Evolutionary conservation across 768 basidiomycete genomes (phyloP).

Genomic region (Lepiota brunneoincarnata): DNA sequence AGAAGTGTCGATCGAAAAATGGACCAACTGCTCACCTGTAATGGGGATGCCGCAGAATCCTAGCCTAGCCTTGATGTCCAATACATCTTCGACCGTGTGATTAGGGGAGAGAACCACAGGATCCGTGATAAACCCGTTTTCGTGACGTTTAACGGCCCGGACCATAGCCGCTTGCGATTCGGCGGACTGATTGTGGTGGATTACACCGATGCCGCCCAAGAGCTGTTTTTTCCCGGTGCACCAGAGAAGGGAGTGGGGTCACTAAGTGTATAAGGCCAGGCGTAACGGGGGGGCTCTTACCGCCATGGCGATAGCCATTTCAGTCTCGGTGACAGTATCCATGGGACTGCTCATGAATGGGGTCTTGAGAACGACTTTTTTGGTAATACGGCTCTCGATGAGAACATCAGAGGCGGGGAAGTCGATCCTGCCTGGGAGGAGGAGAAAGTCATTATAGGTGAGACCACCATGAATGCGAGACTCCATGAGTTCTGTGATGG

Average conservation of each 20-base stretch:
- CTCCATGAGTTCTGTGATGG: slow-evolving; percentile 85
- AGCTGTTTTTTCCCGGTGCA: slow-evolving; percentile 46
- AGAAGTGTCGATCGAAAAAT: not conserved
- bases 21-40: slow-evolving; percentile 68
- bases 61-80: slow-evolving; percentile 86
- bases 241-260: slow-evolving; percentile 16
- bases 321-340: slow-evolving; percentile 97
- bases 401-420: slow-evolving; percentile 80
- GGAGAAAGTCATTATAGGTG: slow-evolving; percentile 96
- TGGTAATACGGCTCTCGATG: slow-evolving; percentile 85
- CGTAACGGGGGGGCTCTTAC: slow-evolving; percentile 42
- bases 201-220: slow-evolving; percentile 95
- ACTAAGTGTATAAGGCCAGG: slow-evolving; percentile 8
- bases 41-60: slow-evolving; percentile 98
- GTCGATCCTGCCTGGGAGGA: slow-evolving; percentile 94
- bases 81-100: slow-evolving; percentile 80
- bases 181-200: slow-evolving; percentile 91
- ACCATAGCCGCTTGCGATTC: slow-evolving; percentile 95
- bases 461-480: slow-evolving; percentile 83
- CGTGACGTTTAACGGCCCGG: slow-evolving; percentile 94
- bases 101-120: slow-evolving; percentile 85
- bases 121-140: slow-evolving; percentile 97
- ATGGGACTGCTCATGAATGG: slow-evolving; percentile 98
- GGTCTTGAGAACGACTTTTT: slow-evolving; percentile 88
- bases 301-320: slow-evolving; percentile 92